Conservation (phyloP, 106 monocot species). For the Allium fistulosum region DNA sequence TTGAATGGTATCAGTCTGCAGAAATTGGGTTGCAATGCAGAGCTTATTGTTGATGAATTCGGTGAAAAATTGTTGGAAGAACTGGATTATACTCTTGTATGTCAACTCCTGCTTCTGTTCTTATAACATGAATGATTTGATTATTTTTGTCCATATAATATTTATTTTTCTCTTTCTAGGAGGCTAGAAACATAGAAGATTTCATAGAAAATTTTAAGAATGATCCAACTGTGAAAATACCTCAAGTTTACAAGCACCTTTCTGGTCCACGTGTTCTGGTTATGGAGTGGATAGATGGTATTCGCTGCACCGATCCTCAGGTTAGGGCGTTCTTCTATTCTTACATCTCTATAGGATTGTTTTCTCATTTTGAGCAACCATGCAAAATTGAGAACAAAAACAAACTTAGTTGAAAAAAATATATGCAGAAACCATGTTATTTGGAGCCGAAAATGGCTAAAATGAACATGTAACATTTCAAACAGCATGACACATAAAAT, state of each 20-base stretch:
- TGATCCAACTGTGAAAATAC: slow-evolving; percentile 97
- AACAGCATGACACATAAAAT: too few relatives aligned
- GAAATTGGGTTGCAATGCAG: slow-evolving; percentile 98
- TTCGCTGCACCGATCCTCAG: slow-evolving; percentile 92
- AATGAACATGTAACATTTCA: too few relatives aligned
- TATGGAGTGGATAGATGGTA: slow-evolving; percentile 99
- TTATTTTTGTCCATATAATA: not conserved
- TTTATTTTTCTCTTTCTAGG: slow-evolving; percentile 29
- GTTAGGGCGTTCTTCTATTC: slow-evolving; percentile 17
- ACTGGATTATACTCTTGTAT: slow-evolving; percentile 93
- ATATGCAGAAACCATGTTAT: too few relatives aligned
- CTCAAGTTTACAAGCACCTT: slow-evolving; percentile 78
- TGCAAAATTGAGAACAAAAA: too few relatives aligned
- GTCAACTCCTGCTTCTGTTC: slow-evolving; percentile 3
- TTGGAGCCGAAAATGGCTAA: too few relatives aligned
- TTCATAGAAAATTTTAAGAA: slow-evolving; percentile 95
- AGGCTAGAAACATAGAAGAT: slow-evolving; percentile 94
- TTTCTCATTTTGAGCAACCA: too few relatives aligned
- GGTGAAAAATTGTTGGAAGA: slow-evolving; percentile 98
- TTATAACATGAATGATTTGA: not conserved
- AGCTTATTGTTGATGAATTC: slow-evolving; percentile 99
- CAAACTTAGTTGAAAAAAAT: too few relatives aligned
- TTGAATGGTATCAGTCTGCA: slow-evolving; percentile 93
- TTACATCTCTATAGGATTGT: too few relatives aligned
- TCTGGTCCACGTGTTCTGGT: slow-evolving; percentile 82